Evolutionary conservation across 306 rosid species (phyloP), one percentile per base, ranked within the genome.

Genomic region (Cicer yamashitae): DNA sequence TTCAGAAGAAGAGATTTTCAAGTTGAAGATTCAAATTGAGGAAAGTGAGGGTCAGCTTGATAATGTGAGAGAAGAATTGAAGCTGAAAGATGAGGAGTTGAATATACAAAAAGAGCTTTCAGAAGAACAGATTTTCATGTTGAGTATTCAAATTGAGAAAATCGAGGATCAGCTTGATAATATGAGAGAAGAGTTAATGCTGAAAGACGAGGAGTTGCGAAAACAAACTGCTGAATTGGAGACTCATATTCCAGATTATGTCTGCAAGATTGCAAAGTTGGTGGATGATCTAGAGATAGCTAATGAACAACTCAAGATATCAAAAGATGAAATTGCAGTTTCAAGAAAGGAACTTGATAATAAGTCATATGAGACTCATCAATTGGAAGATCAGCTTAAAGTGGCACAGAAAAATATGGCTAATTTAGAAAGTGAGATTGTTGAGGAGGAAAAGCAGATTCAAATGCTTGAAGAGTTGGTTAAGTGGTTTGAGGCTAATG

Each of bases 71-170:
- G 62, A 74, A 51, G 79, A 84, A 65, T 39, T 82, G 60, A 62
- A 75, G 50, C 45, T n/a, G 71, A 91, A 75, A 79, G 88, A 84
- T 67, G 81, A 80, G 47, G 88, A 86, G 85, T 88, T 59, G 79
- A 77, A 69, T 48, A 69, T 0, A 30, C 37, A 4, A 30, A 30
- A 30, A 30, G 6, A 30, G 37, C 37, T 30, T 30, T 3, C 37
- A 30, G 37, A 30, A 30, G 37, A 30, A 30, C 6, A 30, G 37
- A 30, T 80, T 61, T 5, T 5, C 48, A 54, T 47, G 57, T 82
- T 84, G 39, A 82, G 75, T 79, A 56, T n/a, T 78, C 84, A 30
- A 47, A 47, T 47, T 47, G 53, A 12, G 7, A 14, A 47, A 47
- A 47, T 15, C 0, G 15, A 47, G 7, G 10, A 0, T 47, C 46